Base-by-base conservation (phyloP, 176 grass and related monocot species). In the Lolium rigidum region DNA sequence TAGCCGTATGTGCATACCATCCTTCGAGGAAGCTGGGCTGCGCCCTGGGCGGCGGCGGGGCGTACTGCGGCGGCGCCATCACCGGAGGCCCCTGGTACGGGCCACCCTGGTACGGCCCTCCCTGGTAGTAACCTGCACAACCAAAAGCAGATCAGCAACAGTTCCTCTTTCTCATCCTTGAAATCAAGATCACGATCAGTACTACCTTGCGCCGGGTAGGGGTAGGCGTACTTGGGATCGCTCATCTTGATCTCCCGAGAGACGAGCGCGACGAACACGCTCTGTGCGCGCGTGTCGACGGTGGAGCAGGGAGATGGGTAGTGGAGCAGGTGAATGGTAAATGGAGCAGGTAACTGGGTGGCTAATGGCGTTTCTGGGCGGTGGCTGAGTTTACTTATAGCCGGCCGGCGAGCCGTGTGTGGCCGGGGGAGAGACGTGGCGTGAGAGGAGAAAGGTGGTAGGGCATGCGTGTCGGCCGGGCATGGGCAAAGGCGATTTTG, bases 41-140 rank as follows among this genome's bases (percentile, higher is more conserved):
- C 35, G 79, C 24, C 16, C 31, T 75, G 5, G 92, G 84, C 20
- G 95, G 92, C 7, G 90, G 94, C 22, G 89, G 62, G 24, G 89
- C 89, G 74, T 97, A 95, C 85, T 92, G 95, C 51, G 95, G 95
- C 58, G 95, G 93, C 62, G 90, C 91, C 95, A 95, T 95, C 88
- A 95, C 93, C 52, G 91, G 93, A 55, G 93, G 93, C 13, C 93
- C 93, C 77, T 98, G 95, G 67, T 98, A 98, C 86, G 92, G 94
- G 0, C 70, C 70, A 14, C 70, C 70, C 68, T 98, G 95, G 61
- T 98, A 98, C 85, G 92, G 94, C 22, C 47, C 47, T 1, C 95
- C 93, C 76, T 80, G 77, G 80, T 86, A 88, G 73, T 73, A 84
- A 9, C 82, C 86, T 91, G 52, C 47, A 21, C 0, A 74, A 7